Percentiles rank a stretch among this genome's conserved stretches.
These are phyloP conservation scores for Oryza officinalis DNA, from an alignment of 176 grass and related monocot genomes.

Conservation along the genomic window DNA sequence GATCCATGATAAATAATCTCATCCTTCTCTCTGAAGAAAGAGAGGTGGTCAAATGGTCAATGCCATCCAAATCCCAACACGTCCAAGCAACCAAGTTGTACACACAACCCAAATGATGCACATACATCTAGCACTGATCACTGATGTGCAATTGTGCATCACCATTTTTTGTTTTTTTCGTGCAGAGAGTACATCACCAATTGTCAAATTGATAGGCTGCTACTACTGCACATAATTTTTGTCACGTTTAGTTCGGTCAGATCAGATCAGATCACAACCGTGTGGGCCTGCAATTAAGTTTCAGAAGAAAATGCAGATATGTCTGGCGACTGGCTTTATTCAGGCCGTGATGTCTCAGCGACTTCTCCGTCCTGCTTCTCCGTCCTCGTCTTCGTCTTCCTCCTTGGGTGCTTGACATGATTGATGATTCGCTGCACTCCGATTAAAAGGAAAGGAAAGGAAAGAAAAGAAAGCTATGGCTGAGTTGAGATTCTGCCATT, in stretches of 20 bases:
- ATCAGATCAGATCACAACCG: not conserved
- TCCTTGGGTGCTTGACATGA: slow-evolving; percentile 21
- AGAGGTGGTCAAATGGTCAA: not conserved
- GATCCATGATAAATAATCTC: not conserved
- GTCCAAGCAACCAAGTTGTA: not conserved
- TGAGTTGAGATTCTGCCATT: not conserved
- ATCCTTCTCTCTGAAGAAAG: not conserved
- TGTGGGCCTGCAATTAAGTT: not conserved
- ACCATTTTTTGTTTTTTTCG: not conserved
- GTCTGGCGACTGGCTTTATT: not conserved
- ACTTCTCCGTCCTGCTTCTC: not conserved
- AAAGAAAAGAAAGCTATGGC: not conserved
- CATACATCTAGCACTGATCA: not conserved
- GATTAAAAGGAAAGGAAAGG: not conserved
- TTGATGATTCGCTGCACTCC: not conserved
- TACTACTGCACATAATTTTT: not conserved
- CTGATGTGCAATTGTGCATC: not conserved
- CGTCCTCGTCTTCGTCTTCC: not conserved
- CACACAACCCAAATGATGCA: not conserved
- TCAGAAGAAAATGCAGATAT: not conserved
- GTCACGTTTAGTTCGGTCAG: not conserved
- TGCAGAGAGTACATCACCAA: not conserved
- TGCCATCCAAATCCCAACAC: not conserved
- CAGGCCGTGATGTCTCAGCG: not conserved
- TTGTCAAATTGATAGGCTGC: not conserved